phyloP scores from a whole-genome alignment of 2,329 filamentous ascomycete genomes.

The Fusarium sp. region DNA sequence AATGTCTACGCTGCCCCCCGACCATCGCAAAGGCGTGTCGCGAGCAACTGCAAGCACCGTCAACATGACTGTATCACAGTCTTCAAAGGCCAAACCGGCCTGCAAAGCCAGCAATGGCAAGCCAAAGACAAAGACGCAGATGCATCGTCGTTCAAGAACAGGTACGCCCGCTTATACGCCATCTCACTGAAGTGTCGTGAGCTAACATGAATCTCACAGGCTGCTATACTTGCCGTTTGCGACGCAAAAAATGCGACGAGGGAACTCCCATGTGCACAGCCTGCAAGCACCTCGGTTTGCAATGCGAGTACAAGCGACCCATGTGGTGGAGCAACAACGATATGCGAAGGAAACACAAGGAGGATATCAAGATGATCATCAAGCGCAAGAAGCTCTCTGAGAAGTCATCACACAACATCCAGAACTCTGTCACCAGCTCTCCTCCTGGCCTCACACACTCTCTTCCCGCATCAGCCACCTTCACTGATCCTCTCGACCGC shows the following conservation, averaged over 20 bases:
- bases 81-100: constrained; percentile 65
- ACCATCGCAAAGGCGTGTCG: constrained; percentile 60
- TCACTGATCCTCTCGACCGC: constrained; percentile 76
- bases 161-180: constrained; percentile 64
- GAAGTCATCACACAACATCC: constrained; percentile 71
- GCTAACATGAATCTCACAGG: constrained; percentile 50
- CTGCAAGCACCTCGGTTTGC: constrained; percentile 78
- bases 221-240: constrained; percentile 73
- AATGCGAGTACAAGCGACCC: constrained; percentile 95
- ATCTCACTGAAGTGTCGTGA: neutral
- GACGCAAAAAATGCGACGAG: constrained; percentile 75
- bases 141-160: constrained; percentile 93
- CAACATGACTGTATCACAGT: constrained; percentile 70
- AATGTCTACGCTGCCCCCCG: constrained; percentile 74
- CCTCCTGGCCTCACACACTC: constrained; percentile 84
- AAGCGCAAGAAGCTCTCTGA: constrained; percentile 95
- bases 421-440: constrained; percentile 65
- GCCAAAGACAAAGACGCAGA: constrained; percentile 78
- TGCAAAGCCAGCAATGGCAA: constrained; percentile 62
- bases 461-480: constrained; percentile 80
- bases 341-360: constrained; percentile 84
- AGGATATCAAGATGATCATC: constrained; percentile 95
- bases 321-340: constrained; percentile 98
- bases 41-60: constrained; percentile 55
- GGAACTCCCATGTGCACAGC: constrained; percentile 68